A percentile compares a stretch with the other conserved stretches of the same genome.
Conservation (phyloP, 306 rosid genomes). For the Cajanus cajan region DNA sequence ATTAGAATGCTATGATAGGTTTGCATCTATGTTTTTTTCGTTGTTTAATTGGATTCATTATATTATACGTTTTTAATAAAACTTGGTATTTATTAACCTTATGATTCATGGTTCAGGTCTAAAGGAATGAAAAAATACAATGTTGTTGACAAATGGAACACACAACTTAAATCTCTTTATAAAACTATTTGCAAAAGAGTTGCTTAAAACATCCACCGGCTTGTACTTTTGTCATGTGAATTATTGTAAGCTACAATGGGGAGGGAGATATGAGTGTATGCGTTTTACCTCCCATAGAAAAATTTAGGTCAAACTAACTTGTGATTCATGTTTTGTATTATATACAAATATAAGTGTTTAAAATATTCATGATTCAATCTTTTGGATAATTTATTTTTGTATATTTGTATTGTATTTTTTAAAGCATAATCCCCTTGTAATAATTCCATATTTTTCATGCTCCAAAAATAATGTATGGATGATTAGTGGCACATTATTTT, state of each 20-base stretch:
- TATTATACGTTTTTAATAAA: not conserved
- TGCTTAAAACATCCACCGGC: slow-evolving; percentile 29
- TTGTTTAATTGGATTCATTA: not conserved
- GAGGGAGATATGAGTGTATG: not conserved
- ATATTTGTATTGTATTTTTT: not conserved
- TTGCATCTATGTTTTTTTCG: not conserved
- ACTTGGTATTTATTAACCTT: slow-evolving; percentile 21
- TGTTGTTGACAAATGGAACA: slow-evolving; percentile 93
- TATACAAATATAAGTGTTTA: not conserved
- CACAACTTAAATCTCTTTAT: slow-evolving; percentile 77
- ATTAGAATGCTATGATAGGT: slow-evolving; percentile 89
- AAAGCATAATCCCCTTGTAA: not conserved
- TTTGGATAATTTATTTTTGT: not conserved
- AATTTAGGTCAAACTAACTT: slow-evolving; percentile 7
- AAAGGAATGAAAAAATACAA: slow-evolving; percentile 94
- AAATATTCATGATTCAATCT: not conserved
- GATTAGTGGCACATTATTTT: not conserved
- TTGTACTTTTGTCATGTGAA: slow-evolving; percentile 47
- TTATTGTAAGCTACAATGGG: not conserved
- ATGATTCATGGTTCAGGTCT: slow-evolving; percentile 52
- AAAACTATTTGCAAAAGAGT: slow-evolving; percentile 83
- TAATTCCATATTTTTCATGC: not conserved
- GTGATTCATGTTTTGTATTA: not conserved
- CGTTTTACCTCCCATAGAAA: not conserved
- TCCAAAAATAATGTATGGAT: not conserved